These are phyloP conservation scores for Papilionanthe hybrid DNA, from an alignment of 116 monocot species.

Conservation along the genomic window DNA sequence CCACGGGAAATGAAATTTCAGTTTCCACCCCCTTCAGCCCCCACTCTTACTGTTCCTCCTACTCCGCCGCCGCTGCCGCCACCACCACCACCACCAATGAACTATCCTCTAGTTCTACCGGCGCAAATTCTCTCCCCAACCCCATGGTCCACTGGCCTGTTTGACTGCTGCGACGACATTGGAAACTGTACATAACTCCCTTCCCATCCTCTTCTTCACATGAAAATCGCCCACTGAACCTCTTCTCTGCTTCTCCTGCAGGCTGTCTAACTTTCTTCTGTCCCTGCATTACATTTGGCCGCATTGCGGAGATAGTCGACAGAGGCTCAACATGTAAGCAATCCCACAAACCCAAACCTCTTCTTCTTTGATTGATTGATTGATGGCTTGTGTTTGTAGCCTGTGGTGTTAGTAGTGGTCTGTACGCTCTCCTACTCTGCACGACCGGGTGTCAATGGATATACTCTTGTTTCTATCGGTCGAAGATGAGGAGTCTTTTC, in stretches of 20 bases:
- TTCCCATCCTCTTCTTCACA: neutral
- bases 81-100: neutral
- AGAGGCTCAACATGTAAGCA: conserved; percentile 17
- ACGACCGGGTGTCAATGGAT: conserved; percentile 21
- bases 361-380: neutral
- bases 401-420: conserved; percentile 16
- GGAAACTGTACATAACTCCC: neutral
- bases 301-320: conserved; percentile 20
- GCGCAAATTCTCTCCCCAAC: neutral
- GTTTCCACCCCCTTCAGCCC: neutral
- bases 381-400: neutral
- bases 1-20: neutral
- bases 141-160: conserved; percentile 10
- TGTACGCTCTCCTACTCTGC: conserved; percentile 21
- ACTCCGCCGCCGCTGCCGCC: neutral
- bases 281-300: conserved; percentile 24
- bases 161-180: conserved; percentile 13
- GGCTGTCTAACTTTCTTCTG: conserved; percentile 19
- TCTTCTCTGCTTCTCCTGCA: neutral
- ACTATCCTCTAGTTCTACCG: neutral
- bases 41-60: neutral
- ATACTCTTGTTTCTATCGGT: conserved; percentile 20
- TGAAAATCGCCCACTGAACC: neutral
- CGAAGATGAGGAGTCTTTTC: conserved; percentile 21
- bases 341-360: neutral